A percentile compares a stretch with the other conserved stretches of the same genome.
These are phyloP conservation scores for Tricholoma furcatifolium DNA, from an alignment of 768 basidiomycete genomes.

Conservation along the genomic window DNA sequence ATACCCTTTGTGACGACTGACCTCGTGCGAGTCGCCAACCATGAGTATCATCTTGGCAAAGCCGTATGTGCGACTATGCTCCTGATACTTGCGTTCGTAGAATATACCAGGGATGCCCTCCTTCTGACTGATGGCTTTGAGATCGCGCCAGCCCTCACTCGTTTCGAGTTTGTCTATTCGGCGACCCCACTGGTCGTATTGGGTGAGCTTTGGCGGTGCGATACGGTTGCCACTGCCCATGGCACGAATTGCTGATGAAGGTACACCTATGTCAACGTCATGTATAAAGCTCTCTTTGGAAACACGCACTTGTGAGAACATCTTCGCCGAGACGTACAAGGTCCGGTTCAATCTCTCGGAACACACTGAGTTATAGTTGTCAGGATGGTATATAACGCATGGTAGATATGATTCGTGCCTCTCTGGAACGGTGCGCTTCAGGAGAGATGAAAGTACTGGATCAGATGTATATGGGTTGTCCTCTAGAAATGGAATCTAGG, in stretches of 20 bases:
- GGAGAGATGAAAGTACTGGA: slow-evolving; percentile 56
- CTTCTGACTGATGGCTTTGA: slow-evolving; percentile 60
- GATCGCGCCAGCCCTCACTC: slow-evolving; percentile 68
- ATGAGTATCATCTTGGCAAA: slow-evolving; percentile 67
- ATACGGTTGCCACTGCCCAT: slow-evolving; percentile 44
- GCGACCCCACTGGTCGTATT: slow-evolving; percentile 78
- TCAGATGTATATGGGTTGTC: slow-evolving; percentile 64
- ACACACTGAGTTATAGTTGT: slow-evolving; percentile 30
- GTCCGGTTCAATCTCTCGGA: slow-evolving; percentile 55
- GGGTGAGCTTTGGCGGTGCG: slow-evolving; percentile 51
- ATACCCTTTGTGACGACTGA: slow-evolving; percentile 23
- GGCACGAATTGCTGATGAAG: slow-evolving; percentile 49
- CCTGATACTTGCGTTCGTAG: slow-evolving; percentile 61
- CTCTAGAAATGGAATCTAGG: slow-evolving; percentile 51
- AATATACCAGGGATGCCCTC: slow-evolving; percentile 69
- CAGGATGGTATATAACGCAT: not conserved
- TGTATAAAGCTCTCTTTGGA: slow-evolving; percentile 15
- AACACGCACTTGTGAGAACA: slow-evolving; percentile 48
- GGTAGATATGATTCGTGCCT: slow-evolving; percentile 26
- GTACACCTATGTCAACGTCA: not conserved
- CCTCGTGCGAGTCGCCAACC: slow-evolving; percentile 63
- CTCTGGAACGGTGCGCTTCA: slow-evolving; percentile 55
- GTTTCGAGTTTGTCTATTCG: slow-evolving; percentile 64
- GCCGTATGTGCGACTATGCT: slow-evolving; percentile 59
- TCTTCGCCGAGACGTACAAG: slow-evolving; percentile 58